Evolutionary conservation across 208 protist genomes (phyloP), one percentile per base, ranked within the genome.

Genomic region (Pavlovales sp.): DNA sequence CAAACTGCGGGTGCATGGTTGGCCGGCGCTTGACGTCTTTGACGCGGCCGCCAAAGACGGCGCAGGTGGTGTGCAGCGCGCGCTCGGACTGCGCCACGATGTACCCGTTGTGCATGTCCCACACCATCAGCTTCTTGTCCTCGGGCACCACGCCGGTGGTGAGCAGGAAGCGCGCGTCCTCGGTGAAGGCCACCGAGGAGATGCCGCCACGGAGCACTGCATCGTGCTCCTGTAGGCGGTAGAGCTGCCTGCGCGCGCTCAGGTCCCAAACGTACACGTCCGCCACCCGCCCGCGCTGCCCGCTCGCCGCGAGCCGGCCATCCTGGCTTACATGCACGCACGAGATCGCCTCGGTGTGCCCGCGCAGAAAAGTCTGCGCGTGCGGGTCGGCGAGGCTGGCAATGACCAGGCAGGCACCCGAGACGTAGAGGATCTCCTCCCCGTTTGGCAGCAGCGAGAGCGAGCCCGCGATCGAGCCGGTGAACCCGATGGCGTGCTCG

Each of bases 141-240:
- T 41, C 11, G 14, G 57, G 57, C 34, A 20, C 4, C 32, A 57
- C 36, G 36, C 83, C 83, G 1, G 57, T 32, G 20, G 83, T 87
- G 41, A 79, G 32, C 30, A 87, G 71, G 39, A 87, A 87, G 38
- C 83, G 47, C 71, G 76, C 57, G 71, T 87, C 83, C 8, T 76
- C 67, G 2, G 67, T 37, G 67, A 87, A 71, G n/a, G 8, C 7
- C n/a, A 87, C 57, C n/a, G 10, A 0, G 14, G 14, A 0, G 38
- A 87, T 38, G 39, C 83, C 83, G 67, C 41, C 57, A 2, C 32
- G 22, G 14, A 71, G 57, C 22, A 32, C 22, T 28, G 57, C 36
- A 67, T 87, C 83, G 83, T 87, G 83, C 83, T 87, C 83, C 41
- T 87, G 83, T 26, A 87, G 67, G 2, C 83, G 83, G 67, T 79